phyloP scores from a whole-genome alignment of 345 rosid genomes.

The Sonneratia alba region DNA sequence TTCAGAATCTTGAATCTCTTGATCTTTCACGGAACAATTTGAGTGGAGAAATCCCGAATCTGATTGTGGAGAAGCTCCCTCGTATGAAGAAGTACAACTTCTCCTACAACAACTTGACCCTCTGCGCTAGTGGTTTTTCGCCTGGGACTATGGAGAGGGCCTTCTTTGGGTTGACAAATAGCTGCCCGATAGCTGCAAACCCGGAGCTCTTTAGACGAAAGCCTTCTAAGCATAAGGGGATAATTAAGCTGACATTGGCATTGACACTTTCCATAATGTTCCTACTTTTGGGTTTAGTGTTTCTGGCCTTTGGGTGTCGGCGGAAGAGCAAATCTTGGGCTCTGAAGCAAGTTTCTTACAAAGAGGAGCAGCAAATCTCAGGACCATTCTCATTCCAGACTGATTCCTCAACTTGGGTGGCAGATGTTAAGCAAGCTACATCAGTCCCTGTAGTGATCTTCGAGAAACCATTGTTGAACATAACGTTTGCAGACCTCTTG shows the following conservation, averaged over 20 bases:
- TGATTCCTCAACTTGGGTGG: conserved; percentile 90
- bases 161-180: conserved; percentile 54
- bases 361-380: conserved; percentile 64
- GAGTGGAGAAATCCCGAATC: conserved; percentile 66
- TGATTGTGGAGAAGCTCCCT: conserved; percentile 42
- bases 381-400: conserved; percentile 89
- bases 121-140: conserved; percentile 49
- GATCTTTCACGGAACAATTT: conserved; percentile 76
- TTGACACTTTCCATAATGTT: conserved; percentile 57
- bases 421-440: conserved; percentile 81
- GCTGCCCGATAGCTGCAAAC: conserved; percentile 89
- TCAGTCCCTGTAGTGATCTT: conserved; percentile 68
- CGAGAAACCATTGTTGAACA: conserved; percentile 80
- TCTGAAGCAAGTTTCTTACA: conserved; percentile 49
- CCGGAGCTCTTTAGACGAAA: conserved; percentile 44
- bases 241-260: conserved; percentile 37
- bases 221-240: conserved; percentile 30
- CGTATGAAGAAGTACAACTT: conserved; percentile 70
- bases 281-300: conserved; percentile 51
- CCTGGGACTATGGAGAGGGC: conserved; percentile 30
- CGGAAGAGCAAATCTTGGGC: conserved; percentile 46
- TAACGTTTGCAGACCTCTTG: conserved; percentile 82
- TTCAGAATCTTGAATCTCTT: conserved; percentile 39
- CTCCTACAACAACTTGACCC: conserved; percentile 78
- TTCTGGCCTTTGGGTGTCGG: conserved; percentile 61